A percentile compares a stretch with the other conserved stretches of the same genome.
phyloP scores from a whole-genome alignment of 768 basidiomycete genomes.

The Mycena chlorophos region DNA sequence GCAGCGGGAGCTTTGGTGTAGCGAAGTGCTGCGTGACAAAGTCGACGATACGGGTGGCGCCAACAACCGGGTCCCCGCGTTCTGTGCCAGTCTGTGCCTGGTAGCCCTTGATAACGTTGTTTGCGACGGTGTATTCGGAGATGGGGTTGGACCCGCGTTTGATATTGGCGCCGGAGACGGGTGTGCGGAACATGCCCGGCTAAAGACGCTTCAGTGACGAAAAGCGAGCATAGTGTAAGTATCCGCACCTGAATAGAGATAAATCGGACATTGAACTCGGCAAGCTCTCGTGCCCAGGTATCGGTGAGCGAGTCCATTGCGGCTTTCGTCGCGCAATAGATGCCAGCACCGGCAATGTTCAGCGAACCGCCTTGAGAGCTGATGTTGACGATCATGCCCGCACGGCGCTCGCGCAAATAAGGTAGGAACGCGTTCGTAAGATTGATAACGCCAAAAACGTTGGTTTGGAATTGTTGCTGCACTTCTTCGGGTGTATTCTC shows the following conservation, averaged over 20 bases:
- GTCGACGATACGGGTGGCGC: slow-evolving; percentile 15
- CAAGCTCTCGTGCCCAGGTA: slow-evolving; percentile 3
- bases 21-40: slow-evolving; percentile 5
- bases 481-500: slow-evolving; percentile 15
- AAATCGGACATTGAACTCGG: slow-evolving; percentile 1
- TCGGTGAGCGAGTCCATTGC: slow-evolving; percentile 18
- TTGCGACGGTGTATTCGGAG: slow-evolving; percentile 11
- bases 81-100: slow-evolving; percentile 10
- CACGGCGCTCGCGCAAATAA: slow-evolving; percentile 21
- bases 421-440: slow-evolving; percentile 30
- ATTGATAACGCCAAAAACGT: slow-evolving; percentile 30
- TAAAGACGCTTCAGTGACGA: neutral
- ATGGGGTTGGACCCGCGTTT: slow-evolving; percentile 10
- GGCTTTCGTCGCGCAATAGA: slow-evolving; percentile 24
- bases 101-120: slow-evolving; percentile 9
- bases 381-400: slow-evolving; percentile 23
- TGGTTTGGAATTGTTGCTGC: slow-evolving; percentile 26
- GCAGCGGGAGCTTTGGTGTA: slow-evolving; percentile 10
- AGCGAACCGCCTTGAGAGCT: slow-evolving; percentile 16
- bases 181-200: slow-evolving; percentile 19
- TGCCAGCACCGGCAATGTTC: slow-evolving; percentile 11
- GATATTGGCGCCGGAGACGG: slow-evolving; percentile 12
- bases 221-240: neutral
- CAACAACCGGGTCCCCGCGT: slow-evolving; percentile 19
- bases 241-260: slow-evolving; percentile 7